Base-by-base conservation (phyloP, 495 filamentous ascomycete species). In the Polyplosphaeria fusca region DNA sequence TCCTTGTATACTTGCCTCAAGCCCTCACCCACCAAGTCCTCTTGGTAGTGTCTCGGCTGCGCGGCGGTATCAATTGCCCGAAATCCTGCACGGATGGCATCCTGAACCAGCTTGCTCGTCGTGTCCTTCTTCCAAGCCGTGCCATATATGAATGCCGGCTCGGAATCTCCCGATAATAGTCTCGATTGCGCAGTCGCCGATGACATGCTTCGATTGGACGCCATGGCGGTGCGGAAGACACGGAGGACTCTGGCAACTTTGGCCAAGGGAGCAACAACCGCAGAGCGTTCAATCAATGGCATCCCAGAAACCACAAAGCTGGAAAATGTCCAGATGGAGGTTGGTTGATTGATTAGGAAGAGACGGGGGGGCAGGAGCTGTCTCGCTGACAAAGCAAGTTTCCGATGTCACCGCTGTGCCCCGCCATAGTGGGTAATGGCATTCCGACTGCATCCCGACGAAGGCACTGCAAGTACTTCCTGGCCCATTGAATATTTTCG, bases 41-140 rank as follows among this genome's bases (percentile, higher is more conserved):
- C 88, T 51, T 82, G 78, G 63, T 92, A 93, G 68, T 92, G 89
- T 53, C 78, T 78, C 13, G 87, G 87, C 65, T 91, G 88, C 42
- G 85, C 86, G 4, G 87, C 88, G 0, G 87, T 91, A 64, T 94
- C 89, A 48, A 92, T 73, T 16, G 76, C 87, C 5, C 80, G 76
- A 67, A 93, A 94, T 5, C 89, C 89, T 12, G 81, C 71, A 47
- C 77, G 74, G 58, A 94, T 64, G 22, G 89, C 89, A 60, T 78
- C 72, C 63, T 84, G 77, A 23, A 91, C 87, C 1, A 90, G 76
- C 30, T 82, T 76, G 18, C 79, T 75, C 0, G 86, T 89, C 24
- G 70, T 71, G 2, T 84, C 82, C 67, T 88, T 87, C 71, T 92
- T 91, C 89, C 88, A 92, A n/a, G 89, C 89, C 5, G 88, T 91